Base-by-base conservation (phyloP, 768 basidiomycete genomes). In the Naganishia kalamii region DNA sequence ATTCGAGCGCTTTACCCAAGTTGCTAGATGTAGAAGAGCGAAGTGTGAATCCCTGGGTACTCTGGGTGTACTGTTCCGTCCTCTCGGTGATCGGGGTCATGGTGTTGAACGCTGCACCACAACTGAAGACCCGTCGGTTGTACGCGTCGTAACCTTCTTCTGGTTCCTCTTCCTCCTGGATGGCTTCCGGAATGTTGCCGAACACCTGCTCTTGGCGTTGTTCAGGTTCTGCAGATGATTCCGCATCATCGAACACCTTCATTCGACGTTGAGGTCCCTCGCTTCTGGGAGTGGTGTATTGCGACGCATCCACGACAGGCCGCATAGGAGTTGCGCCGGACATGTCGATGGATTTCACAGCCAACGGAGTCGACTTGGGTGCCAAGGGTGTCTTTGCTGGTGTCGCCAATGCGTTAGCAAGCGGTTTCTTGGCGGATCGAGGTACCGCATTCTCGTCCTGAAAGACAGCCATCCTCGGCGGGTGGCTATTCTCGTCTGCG, bases 61-160 rank as follows among this genome's bases (percentile, higher is more conserved):
- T 87, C 33, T 82, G 82, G 3, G 88, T 84, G 74, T 82, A 93
- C 77, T 98, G 96, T 71, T 85, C 84, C 11, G 96, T 98, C 44
- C 93, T 83, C 78, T 99, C 96, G 13, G 90, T 90, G 77, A 98
- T 97, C 2, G 96, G 94, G 10, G 94, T 98, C 92, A 99, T 92
- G 63, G 93, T 87, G 73, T 88, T 86, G 79, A 97, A 89, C 65
- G 66, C 70, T 4, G 68, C 68, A 52, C 68, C 37, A 40, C 68
- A 63, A 33, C 71, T 60, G 41, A 71, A 68, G 57, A 69, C 48
- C 41, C 70, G 21, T 47, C 71, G 35, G 21, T 69, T 65, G 61
- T 51, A 63, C 15, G 10, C 65, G 10, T 65, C 65, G 54, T 57
- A 57, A 2, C 37, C 54, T 62, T 72, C 70, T 11, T 72, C 71